Conservation (phyloP, 2,329 filamentous ascomycete species). For the Ophiocordyceps camponoti-saundersi region DNA sequence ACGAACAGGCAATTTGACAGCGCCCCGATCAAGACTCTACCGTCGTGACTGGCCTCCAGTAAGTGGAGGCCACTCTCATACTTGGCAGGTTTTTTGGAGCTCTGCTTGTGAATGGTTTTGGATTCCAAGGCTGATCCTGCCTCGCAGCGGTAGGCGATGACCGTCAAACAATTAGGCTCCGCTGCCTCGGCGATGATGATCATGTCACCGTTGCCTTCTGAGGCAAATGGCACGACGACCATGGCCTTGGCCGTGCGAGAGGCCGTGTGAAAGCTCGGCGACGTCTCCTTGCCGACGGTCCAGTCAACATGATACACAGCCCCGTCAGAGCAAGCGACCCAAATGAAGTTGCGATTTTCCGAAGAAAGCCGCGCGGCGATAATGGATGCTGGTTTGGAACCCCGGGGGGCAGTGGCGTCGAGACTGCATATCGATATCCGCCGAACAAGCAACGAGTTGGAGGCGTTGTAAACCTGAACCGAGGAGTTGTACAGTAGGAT, state of each 20-base stretch:
- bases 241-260: conserved; percentile 29
- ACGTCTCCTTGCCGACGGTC: conserved; percentile 27
- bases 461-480: conserved; percentile 65
- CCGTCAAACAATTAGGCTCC: conserved; percentile 14
- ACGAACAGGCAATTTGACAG: conserved; percentile 20
- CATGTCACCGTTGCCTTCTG: conserved; percentile 20
- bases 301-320: conserved; percentile 41
- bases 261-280: conserved; percentile 22
- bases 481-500: conserved; percentile 60
- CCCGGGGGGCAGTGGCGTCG: conserved; percentile 10
- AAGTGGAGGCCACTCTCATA: conserved; percentile 14
- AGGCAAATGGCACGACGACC: conserved; percentile 20
- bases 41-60: conserved; percentile 33
- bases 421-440: conserved; percentile 38
- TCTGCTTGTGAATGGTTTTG: conserved; percentile 19
- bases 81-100: conserved; percentile 12
- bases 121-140: conserved; percentile 10
- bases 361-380: conserved; percentile 23
- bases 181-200: conserved; percentile 29
- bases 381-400: conserved; percentile 14
- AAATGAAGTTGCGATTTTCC: conserved; percentile 28
- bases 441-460: conserved; percentile 65
- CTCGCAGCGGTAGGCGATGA: conserved; percentile 28
- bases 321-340: conserved; percentile 43
- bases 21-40: conserved; percentile 34